phyloP scores from a whole-genome alignment of 1,284 basidiomycete species.

The Peniophora sp. region DNA sequence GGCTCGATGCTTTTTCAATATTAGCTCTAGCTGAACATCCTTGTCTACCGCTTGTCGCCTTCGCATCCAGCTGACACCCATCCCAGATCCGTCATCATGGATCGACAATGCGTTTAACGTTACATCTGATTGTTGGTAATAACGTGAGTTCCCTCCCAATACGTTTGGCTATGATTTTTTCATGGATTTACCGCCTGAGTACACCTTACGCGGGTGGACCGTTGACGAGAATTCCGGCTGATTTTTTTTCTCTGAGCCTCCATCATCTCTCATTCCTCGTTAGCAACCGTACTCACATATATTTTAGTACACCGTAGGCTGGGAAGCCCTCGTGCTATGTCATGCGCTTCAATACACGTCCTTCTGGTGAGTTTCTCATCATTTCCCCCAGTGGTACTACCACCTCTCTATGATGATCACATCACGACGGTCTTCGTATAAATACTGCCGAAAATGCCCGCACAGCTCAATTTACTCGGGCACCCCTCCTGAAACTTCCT shows the following conservation, averaged over 20 bases:
- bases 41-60: slow-evolving; percentile 31
- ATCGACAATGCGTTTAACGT: not conserved
- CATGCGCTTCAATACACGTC: no score
- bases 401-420: slow-evolving; percentile 36
- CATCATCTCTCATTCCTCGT: no score
- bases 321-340: no score
- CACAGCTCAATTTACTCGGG: slow-evolving; percentile 77
- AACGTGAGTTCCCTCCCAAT: slow-evolving; percentile 7
- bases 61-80: not conserved
- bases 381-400: no score
- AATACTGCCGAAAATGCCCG: slow-evolving; percentile 79
- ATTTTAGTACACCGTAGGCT: no score
- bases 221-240: slow-evolving; percentile 74
- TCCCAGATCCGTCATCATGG: not conserved
- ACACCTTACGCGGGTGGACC: slow-evolving; percentile 24
- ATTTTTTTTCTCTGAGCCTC: slow-evolving; percentile 36
- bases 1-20: slow-evolving; percentile 55
- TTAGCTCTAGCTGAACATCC: not conserved
- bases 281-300: no score
- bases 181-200: slow-evolving; percentile 77
- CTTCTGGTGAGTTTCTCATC: no score
- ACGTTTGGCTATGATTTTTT: slow-evolving; percentile 39
- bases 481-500: slow-evolving; percentile 60
- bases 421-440: slow-evolving; percentile 89
- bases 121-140: not conserved